These are phyloP conservation scores for Haberlea rhodopensis DNA, from an alignment of 257 asterid species.

Conservation along the genomic window DNA sequence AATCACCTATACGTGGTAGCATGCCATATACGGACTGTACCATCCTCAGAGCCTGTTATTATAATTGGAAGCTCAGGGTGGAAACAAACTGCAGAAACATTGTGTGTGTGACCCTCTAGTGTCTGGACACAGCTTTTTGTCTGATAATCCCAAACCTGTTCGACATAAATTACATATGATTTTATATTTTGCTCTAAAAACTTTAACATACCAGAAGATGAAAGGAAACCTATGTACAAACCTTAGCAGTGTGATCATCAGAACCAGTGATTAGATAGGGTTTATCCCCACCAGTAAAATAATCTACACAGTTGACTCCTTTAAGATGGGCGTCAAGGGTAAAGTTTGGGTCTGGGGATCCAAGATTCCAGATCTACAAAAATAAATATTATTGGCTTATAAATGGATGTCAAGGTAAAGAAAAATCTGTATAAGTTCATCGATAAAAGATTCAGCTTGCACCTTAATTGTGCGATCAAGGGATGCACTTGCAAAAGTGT, in stretches of 20 bases:
- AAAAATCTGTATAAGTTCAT: slow-evolving; percentile 8
- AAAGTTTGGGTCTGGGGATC: slow-evolving; percentile 98
- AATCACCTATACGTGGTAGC: slow-evolving; percentile 86
- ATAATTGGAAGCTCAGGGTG: slow-evolving; percentile 99
- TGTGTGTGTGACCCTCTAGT: slow-evolving; percentile 98
- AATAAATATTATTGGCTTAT: slow-evolving; percentile 23
- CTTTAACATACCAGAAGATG: slow-evolving; percentile 22
- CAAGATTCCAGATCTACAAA: slow-evolving; percentile 95
- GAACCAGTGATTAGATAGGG: slow-evolving; percentile 95
- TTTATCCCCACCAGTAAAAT: slow-evolving; percentile 97
- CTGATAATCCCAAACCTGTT: slow-evolving; percentile 99
- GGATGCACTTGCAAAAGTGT: slow-evolving; percentile 99
- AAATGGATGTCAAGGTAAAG: slow-evolving; percentile 13
- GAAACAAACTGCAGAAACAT: slow-evolving; percentile 98
- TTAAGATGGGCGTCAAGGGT: slow-evolving; percentile 94
- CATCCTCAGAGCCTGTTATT: slow-evolving; percentile 97
- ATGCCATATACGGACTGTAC: slow-evolving; percentile 99
- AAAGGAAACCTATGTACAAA: slow-evolving; percentile 33
- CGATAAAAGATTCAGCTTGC: slow-evolving; percentile 11
- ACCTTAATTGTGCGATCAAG: slow-evolving; percentile 98
- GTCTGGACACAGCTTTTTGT: slow-evolving; percentile 97
- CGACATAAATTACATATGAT: slow-evolving; percentile 23
- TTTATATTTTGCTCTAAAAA: slow-evolving; percentile 14
- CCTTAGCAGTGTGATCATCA: slow-evolving; percentile 99
- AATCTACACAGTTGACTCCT: slow-evolving; percentile 98